These are phyloP conservation scores for Rhizoctonia solani DNA, from an alignment of 1,284 basidiomycete genomes.

Conservation along the genomic window DNA sequence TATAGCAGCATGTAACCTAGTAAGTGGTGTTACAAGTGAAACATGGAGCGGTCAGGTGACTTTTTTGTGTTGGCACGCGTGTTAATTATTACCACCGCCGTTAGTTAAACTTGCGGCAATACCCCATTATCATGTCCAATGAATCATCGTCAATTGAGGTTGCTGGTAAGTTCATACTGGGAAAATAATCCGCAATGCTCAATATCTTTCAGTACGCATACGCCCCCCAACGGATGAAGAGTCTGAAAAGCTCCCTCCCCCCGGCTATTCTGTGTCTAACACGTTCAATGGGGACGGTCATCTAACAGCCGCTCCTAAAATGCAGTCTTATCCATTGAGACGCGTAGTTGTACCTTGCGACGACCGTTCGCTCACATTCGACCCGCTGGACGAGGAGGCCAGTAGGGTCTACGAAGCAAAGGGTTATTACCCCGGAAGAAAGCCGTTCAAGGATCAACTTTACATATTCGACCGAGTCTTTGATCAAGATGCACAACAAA, in stretches of 20 bases:
- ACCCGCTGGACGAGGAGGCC: constrained; percentile 85
- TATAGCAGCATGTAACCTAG: neutral
- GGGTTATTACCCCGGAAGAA: constrained; percentile 81
- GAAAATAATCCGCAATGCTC: constrained; percentile 32
- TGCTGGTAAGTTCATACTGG: constrained; percentile 58
- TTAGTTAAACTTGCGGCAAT: constrained; percentile 1
- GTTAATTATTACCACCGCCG: constrained; percentile 14
- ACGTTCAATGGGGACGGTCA: constrained; percentile 80
- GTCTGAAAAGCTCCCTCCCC: constrained; percentile 74
- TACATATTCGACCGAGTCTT: constrained; percentile 97
- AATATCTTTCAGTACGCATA: constrained; percentile 70
- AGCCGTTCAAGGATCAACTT: constrained; percentile 88
- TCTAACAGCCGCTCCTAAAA: constrained; percentile 62
- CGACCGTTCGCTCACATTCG: constrained; percentile 91
- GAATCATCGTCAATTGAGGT: constrained; percentile 85
- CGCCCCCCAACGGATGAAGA: constrained; percentile 87
- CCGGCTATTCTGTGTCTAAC: constrained; percentile 58
- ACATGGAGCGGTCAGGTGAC: constrained; percentile 30
- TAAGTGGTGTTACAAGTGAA: neutral
- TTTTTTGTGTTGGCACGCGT: constrained; percentile 27
- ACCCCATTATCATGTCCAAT: constrained; percentile 57
- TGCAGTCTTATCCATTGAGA: constrained; percentile 54
- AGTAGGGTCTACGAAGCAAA: constrained; percentile 74
- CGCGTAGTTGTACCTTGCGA: constrained; percentile 80
- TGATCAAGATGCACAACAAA: constrained; percentile 74